Evolutionary conservation across 306 rosid species (phyloP), one percentile per base, ranked within the genome.

Genomic region (Acacia melanoxylon): DNA sequence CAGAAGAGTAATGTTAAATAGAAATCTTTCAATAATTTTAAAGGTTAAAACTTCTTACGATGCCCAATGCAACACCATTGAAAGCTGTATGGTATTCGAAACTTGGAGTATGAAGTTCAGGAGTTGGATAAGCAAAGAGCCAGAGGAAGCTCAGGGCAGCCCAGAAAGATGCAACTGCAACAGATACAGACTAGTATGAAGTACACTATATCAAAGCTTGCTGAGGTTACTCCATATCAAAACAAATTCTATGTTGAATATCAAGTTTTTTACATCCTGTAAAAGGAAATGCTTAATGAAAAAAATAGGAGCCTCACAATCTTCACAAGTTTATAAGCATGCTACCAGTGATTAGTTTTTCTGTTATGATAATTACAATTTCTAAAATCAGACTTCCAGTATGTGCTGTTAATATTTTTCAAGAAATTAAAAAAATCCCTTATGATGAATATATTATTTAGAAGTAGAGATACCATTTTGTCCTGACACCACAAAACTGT

Each of bases 111-210:
- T 93, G 97, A 40, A 90, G 75, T 86, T 96, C 99, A 8, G 98
- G 99, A 65, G 97, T 92, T 70, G 99, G 99, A 90, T 96, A 96
- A 82, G 99, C 98, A 81, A 96, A 96, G 81, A 96, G 94, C 90
- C 93, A 76, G 74, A 96, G 70, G 88, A 93, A 83, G 92, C 98
- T 96, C 65, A 96, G 80, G 74, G 88, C 91, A 22, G 89, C 91
- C 98, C 99, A 92, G 72, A 91, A 96, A 54, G 90, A 82, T 67
- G 91, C 73, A 58, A 96, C 99, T 96, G 93, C 90, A 90, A 76
- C 76, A 80, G 41, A 87, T 63, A 83, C 80, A 83, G 77, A 78
- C 31, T n/a, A 22, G 29, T 41, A 48, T 74, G 80, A 86, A 54
- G 27, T 74, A 74, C 79, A 74, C 56, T 45, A 56, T 58, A 15